Percentiles rank a stretch among this genome's conserved stretches.
phyloP scores from a whole-genome alignment of 2,329 filamentous ascomycete species.

The Tolypocladium ophioglossoides region DNA sequence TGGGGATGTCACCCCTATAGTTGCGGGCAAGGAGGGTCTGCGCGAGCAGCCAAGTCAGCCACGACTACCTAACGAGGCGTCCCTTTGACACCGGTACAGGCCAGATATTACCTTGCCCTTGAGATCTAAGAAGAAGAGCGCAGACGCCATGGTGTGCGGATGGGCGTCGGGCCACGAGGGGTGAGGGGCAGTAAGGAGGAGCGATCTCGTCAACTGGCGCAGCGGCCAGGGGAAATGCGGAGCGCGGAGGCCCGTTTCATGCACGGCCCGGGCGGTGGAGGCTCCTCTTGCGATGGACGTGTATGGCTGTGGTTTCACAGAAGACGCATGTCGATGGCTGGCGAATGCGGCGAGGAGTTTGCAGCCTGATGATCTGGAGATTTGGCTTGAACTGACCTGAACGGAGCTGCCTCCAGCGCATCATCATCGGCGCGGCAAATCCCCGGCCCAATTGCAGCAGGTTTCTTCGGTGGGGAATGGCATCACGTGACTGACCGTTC shows the following conservation, averaged over 20 bases:
- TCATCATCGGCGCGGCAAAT: not conserved
- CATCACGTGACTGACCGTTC: constrained; percentile 6
- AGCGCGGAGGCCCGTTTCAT: not conserved
- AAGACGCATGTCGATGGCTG: not conserved
- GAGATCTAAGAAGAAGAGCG: constrained; percentile 95
- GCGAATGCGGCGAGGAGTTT: not conserved
- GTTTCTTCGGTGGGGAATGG: rapidly evolving
- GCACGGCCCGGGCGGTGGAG: not conserved
- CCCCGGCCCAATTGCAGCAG: not conserved
- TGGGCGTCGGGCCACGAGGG: constrained; percentile 1
- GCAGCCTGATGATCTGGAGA: not conserved
- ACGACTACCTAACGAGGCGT: not conserved
- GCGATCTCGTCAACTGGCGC: constrained; percentile 5
- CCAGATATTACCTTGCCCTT: constrained; percentile 79
- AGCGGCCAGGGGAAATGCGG: constrained; percentile 10
- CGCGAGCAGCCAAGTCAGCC: constrained; percentile 12
- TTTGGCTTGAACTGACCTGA: not conserved
- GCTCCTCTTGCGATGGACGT: not conserved
- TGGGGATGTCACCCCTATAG: constrained; percentile 96
- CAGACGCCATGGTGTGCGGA: constrained; percentile 72
- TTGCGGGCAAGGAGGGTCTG: constrained; percentile 97
- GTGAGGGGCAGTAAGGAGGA: constrained; percentile 15
- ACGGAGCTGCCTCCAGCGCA: not conserved
- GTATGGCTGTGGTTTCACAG: not conserved
- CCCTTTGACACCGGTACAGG: not conserved